These are phyloP conservation scores for Yamadazyma sp. DNA, from an alignment of 1,139 yeast species.

Conservation along the genomic window DNA sequence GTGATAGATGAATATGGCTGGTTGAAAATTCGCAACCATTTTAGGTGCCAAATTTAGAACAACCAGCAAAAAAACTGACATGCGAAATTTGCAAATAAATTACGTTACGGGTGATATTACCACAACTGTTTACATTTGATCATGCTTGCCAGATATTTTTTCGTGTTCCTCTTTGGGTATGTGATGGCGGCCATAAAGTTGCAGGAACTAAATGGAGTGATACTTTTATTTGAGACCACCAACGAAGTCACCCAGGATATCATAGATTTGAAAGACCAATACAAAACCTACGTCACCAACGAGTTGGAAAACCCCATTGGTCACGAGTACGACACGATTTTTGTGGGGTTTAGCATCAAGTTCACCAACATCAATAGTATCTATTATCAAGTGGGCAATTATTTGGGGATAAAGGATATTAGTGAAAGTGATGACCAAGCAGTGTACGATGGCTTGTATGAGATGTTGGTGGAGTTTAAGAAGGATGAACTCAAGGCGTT, in stretches of 20 bases:
- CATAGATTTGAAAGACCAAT: conserved; percentile 8
- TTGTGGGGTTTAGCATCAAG: conserved; percentile 13
- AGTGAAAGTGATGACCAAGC: conserved; percentile 4
- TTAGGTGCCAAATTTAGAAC: background rate
- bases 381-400: conserved; percentile 8
- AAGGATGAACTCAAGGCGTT: conserved; percentile 8
- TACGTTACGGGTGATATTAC: too few relatives aligned
- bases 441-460: conserved; percentile 12
- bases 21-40: conserved; percentile 1
- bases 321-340: conserved; percentile 10
- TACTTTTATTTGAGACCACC: conserved; percentile 10
- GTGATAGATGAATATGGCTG: background rate
- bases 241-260: conserved; percentile 6
- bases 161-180: too few relatives aligned
- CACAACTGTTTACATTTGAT: too few relatives aligned
- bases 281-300: conserved; percentile 8
- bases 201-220: conserved; percentile 6
- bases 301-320: conserved; percentile 9
- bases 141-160: conserved; percentile 1
- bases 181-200: conserved; percentile 3
- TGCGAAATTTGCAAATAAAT: too few relatives aligned
- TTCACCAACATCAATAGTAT: conserved; percentile 10
- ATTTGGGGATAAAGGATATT: conserved; percentile 5
- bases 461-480: conserved; percentile 7
- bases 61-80: conserved; percentile 1